A percentile compares a stretch with the other conserved stretches of the same genome.
phyloP scores from a whole-genome alignment of 352 stramenopile species.

The Globisporangium carolinianum region DNA sequence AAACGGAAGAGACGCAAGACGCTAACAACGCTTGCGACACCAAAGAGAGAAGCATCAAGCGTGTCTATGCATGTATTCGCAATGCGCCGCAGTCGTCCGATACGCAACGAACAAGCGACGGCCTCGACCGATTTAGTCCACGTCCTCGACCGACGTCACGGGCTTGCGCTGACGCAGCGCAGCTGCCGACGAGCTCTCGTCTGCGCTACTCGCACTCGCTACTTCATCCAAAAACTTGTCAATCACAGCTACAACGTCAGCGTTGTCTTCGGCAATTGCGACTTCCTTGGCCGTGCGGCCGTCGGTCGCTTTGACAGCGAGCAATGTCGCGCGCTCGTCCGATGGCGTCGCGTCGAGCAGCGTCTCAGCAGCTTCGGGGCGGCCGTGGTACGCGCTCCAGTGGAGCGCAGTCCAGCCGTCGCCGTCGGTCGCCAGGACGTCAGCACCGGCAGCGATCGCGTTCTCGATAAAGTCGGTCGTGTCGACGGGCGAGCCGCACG shows the following conservation, averaged over 20 bases:
- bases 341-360: slow-evolving; percentile 33
- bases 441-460: slow-evolving; percentile 40
- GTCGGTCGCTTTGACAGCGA: slow-evolving; percentile 48
- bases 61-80: neutral
- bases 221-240: slow-evolving; percentile 21
- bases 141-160: slow-evolving; percentile 57
- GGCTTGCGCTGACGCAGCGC: slow-evolving; percentile 57
- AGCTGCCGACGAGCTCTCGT: slow-evolving; percentile 11
- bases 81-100: neutral
- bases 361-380: slow-evolving; percentile 60
- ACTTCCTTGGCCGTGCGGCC: slow-evolving; percentile 60
- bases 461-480: slow-evolving; percentile 75
- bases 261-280: slow-evolving; percentile 63
- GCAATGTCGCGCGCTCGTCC: slow-evolving; percentile 27
- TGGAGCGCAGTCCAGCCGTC: slow-evolving; percentile 80
- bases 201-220: neutral
- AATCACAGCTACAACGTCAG: slow-evolving; percentile 60
- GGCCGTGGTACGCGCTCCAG: slow-evolving; percentile 78
- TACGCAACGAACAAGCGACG: slow-evolving; percentile 3
- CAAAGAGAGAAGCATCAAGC: neutral
- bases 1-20: too few species aligned
- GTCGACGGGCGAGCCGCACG: slow-evolving; percentile 71
- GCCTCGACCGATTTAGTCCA: slow-evolving; percentile 36
- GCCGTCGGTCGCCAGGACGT: slow-evolving; percentile 56
- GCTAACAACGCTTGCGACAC: neutral